Evolutionary conservation across 1,139 yeast genomes (phyloP).

Genomic region (Lodderomyces jiufengensis): DNA sequence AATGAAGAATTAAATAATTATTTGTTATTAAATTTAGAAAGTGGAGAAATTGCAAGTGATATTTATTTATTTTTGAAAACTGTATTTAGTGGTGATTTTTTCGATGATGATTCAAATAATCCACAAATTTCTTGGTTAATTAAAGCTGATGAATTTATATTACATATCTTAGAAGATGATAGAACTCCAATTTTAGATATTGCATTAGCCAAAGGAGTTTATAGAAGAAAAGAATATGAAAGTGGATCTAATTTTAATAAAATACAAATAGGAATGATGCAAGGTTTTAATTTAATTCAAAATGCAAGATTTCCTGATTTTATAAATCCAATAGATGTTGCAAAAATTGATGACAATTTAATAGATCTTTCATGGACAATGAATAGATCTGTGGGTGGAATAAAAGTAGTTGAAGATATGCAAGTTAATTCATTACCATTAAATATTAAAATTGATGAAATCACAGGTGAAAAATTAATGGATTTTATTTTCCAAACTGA

Average conservation of each 20-base stretch:
- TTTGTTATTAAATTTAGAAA: slow-evolving; percentile 25
- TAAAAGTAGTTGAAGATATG: slow-evolving; percentile 53
- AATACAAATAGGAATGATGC: slow-evolving; percentile 44
- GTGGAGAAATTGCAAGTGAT: slow-evolving; percentile 30
- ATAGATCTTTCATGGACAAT: slow-evolving; percentile 57
- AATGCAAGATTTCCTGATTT: slow-evolving; percentile 35
- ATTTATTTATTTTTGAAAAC: slow-evolving; percentile 38
- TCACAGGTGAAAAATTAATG: slow-evolving; percentile 54
- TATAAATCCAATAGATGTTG: slow-evolving; percentile 29
- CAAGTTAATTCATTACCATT: slow-evolving; percentile 54
- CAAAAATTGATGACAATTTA: slow-evolving; percentile 20
- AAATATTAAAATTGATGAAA: slow-evolving; percentile 56
- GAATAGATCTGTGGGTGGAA: slow-evolving; percentile 68
- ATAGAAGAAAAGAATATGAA: slow-evolving; percentile 47
- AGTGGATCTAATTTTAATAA: slow-evolving; percentile 42
- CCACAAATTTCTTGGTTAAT: slow-evolving; percentile 50
- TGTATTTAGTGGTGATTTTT: slow-evolving; percentile 36
- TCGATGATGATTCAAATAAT: slow-evolving; percentile 14
- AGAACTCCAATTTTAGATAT: slow-evolving; percentile 40
- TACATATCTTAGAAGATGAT: slow-evolving; percentile 44
- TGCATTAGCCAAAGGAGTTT: slow-evolving; percentile 36
- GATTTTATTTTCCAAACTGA: slow-evolving; percentile 53
- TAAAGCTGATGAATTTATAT: slow-evolving; percentile 47
- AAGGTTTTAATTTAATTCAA: slow-evolving; percentile 36
- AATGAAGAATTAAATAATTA: slow-evolving; percentile 40